Evolutionary conservation across 192 early-diverging fungal species (phyloP).

Genomic region (Gorgonomyces haynaldii): DNA sequence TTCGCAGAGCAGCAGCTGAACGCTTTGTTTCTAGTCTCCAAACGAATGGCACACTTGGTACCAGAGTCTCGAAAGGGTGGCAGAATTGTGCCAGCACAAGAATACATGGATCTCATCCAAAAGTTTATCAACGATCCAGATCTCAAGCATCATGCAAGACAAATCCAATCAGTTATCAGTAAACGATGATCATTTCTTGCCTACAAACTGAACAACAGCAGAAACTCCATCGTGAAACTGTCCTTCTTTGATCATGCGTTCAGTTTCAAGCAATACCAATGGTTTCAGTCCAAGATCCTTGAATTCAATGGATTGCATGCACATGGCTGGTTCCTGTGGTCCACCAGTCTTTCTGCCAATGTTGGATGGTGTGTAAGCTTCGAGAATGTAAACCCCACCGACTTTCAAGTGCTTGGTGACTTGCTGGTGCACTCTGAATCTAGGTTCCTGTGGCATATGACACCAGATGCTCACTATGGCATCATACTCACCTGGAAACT

Average conservation of each 20-base stretch:
- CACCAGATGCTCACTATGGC: constrained; percentile 1
- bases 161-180: too few species aligned
- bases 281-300: constrained; percentile 4
- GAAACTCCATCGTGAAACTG: constrained; percentile 7
- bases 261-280: not conserved
- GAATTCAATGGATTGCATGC: not conserved
- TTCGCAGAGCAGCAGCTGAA: too few species aligned
- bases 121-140: too few species aligned
- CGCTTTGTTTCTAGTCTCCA: too few species aligned
- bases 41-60: too few species aligned
- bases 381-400: constrained; percentile 8
- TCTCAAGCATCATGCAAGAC: too few species aligned
- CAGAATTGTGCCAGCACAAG: too few species aligned
- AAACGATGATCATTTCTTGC: not conserved
- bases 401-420: not conserved
- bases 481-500: not conserved
- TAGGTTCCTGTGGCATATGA: not conserved
- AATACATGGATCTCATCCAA: too few species aligned
- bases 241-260: constrained; percentile 8
- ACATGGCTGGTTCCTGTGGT: constrained; percentile 7
- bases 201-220: constrained; percentile 7
- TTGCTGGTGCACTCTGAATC: not conserved
- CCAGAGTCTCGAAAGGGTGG: too few species aligned
- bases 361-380: constrained; percentile 10
- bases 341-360: constrained; percentile 12